Evolutionary conservation across 2,329 filamentous ascomycete species (phyloP), one percentile per base, ranked within the genome.

Genomic region (Aphanocladium album): DNA sequence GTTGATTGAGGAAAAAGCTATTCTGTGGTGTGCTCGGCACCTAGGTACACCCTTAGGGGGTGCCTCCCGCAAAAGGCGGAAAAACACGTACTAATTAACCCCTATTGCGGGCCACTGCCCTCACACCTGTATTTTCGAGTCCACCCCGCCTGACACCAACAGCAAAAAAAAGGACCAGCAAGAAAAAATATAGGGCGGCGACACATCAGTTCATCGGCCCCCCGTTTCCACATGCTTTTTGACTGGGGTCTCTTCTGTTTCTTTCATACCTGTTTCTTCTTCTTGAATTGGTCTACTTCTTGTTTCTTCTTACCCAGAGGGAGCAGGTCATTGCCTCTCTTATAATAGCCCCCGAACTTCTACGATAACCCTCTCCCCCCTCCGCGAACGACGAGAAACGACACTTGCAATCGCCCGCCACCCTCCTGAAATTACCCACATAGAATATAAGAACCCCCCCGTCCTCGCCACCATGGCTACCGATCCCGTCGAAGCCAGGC

Each of bases 401-500:
- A 46, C 35, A 3, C 5, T 11, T 12, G 4, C 5, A 54, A 37
- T 33, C 25, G 17, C 52, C 21, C 37, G 19, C 16, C 16, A 33
- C 25, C 14, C 27, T 11, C 17, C 35, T 45, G 8, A 11, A 57
- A 7, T 14, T 11, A 21, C 4, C 14, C 39, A 52, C 14, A 25
- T n/a, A 58, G 14, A 53, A 45, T 23, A 41, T 33, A 41, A 12
- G n/a, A 37, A 23, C 41, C 54, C 30, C 50, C 46, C 23, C 49
- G 2, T 25, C 5, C n/a, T 16, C 43, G 30, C 30, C 60, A 21
- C 5, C 49, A 62, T 62, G 61, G 61, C 55, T 17, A 47, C 51
- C 50, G 69, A 73, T 62, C 65, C 73, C 56, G 64, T 68, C 60
- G 76, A 78, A 62, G 73, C 74, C 67, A 76, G 77, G 62, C 72